These are phyloP conservation scores for Epichloe coenophiala DNA, from an alignment of 2,329 filamentous ascomycete species.

Conservation along the genomic window DNA sequence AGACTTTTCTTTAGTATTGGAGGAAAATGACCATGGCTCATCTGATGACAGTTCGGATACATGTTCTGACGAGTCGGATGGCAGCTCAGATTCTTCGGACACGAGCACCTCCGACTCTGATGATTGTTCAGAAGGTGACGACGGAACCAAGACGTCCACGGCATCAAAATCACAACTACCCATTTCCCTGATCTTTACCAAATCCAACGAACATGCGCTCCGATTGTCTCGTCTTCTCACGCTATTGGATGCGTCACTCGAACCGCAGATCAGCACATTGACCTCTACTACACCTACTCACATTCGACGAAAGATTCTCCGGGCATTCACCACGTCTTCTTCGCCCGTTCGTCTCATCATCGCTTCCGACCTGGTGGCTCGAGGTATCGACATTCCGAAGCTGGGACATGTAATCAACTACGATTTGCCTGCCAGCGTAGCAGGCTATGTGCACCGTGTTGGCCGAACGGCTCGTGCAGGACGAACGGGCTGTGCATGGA, in stretches of 20 bases:
- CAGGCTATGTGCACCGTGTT: conserved; percentile 81
- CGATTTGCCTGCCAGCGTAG: conserved; percentile 69
- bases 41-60: not conserved
- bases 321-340: conserved; percentile 54
- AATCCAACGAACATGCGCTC: conserved; percentile 78
- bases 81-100: conserved; percentile 20
- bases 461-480: conserved; percentile 82
- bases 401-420: conserved; percentile 88
- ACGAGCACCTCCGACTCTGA: conserved; percentile 21
- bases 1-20: not conserved
- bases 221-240: conserved; percentile 70
- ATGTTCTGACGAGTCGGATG: conserved; percentile 10
- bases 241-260: conserved; percentile 47
- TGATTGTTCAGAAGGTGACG: conserved; percentile 2
- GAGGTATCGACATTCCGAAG: conserved; percentile 70
- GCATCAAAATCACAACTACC: conserved; percentile 16
- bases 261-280: conserved; percentile 50
- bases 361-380: conserved; percentile 84
- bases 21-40: not conserved
- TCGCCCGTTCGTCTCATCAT: conserved; percentile 61
- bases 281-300: conserved; percentile 68
- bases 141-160: not conserved
- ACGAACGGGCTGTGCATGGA: conserved; percentile 67
- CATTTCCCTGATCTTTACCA: conserved; percentile 69
- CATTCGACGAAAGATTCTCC: conserved; percentile 52